Conservation (phyloP, 495 filamentous ascomycete species). For the Hypomontagnella monticulosa region DNA sequence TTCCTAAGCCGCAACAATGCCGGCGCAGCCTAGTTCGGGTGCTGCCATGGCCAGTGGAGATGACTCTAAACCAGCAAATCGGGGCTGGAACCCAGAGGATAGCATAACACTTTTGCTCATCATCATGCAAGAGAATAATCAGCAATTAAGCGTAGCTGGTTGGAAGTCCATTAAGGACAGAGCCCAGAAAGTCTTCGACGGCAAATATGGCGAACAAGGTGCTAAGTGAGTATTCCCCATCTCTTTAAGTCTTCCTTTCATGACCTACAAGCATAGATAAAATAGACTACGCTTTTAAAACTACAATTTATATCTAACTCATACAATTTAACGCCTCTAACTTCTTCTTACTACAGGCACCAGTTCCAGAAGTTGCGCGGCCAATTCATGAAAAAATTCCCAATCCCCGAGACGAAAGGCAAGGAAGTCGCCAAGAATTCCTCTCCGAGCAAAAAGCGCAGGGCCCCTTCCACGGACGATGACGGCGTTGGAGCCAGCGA, state of each 20-base stretch:
- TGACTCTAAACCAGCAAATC: not conserved
- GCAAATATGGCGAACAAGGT: not conserved
- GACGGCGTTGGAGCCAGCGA: not conserved
- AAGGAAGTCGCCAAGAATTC: not conserved
- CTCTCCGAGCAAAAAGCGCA: constrained; percentile 8
- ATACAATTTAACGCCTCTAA: not conserved
- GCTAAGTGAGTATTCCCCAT: constrained; percentile 21
- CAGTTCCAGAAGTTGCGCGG: constrained; percentile 21
- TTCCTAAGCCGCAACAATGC: constrained; percentile 2
- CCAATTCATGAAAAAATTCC: not conserved
- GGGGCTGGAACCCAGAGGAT: constrained; percentile 8
- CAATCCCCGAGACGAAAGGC: not conserved
- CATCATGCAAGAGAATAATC: constrained; percentile 23
- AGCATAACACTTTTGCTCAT: constrained; percentile 11
- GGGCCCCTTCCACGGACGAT: not conserved
- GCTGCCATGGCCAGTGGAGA: not conserved
- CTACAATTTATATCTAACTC: not conserved
- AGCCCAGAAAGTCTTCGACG: not conserved
- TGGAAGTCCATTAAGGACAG: constrained; percentile 25
- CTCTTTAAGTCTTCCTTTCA: not conserved
- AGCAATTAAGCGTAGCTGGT: constrained; percentile 8
- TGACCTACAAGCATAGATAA: not conserved
- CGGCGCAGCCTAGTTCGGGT: not conserved
- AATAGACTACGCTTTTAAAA: not conserved
- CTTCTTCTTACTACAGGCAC: not conserved